Evolutionary conservation across 2,329 filamentous ascomycete genomes (phyloP), one percentile per base, ranked within the genome.

Genomic region (Ceratocystis colombiana): DNA sequence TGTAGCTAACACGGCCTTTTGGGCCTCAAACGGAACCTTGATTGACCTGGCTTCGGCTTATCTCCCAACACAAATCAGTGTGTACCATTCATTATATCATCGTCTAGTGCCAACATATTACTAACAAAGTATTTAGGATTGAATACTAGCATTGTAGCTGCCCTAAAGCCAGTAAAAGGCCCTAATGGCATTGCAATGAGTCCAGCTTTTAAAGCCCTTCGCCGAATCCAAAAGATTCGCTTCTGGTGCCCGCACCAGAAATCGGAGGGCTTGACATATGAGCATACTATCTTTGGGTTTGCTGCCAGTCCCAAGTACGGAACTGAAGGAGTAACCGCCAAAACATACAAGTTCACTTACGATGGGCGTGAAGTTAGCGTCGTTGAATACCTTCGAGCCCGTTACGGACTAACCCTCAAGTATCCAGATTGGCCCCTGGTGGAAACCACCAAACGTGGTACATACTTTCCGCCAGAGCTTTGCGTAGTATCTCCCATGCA

Each of bases 1-100:
- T 72, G 88, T 96, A 37, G 88, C 92, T 66, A 96, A 97, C 73
- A 89, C 90, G 0, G 89, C 88, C 12, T 99, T 99, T 77, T 97
- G 89, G 88, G 80, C 75, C 0, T 74, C 72, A 0, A 69, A 72
- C 1, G 75, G 77, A 59, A 72, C 72, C 0, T 64, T 83, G 3
- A 75, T 77, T 20, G 70, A 75, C 2, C 66, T 82, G 1, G 66
- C 17, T 17, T 61, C 62, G 17, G 28, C 46, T 1, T 53, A 59
- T 20, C 2, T 59, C 1, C 17, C 55, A 1, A 37, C 55, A 1
- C 55, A 59, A 33, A 8, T 37, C 17, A 59, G 55, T 59, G 8
- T 59, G 55, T 59, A 59, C n/a, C 28, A 3, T n/a, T 37, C 1
- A 17, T 59, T 6, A 37, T 8, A 20, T 37, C 7, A 17, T 59